Conservation (phyloP, 2,329 filamentous ascomycete genomes). For the Teratosphaeria viscida region DNA sequence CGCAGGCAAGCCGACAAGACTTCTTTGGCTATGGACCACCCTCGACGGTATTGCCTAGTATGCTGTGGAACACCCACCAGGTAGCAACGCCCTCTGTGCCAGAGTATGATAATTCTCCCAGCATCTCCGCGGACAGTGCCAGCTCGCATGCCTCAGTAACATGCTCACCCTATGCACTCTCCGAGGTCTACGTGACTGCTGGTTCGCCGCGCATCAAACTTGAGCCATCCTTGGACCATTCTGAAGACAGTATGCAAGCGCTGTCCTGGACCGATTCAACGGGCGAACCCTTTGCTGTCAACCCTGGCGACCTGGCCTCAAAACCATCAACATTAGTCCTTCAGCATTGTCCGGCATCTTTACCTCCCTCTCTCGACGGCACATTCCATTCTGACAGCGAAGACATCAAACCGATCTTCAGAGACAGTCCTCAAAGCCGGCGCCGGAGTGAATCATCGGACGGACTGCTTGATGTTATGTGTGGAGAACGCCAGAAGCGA, state of each 20-base stretch:
- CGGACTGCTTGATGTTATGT: background rate
- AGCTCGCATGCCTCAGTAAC: slow-evolving; percentile 11
- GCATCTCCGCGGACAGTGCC: slow-evolving; percentile 14
- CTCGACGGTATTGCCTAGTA: slow-evolving; percentile 6
- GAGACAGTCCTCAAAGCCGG: background rate
- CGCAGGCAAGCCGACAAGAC: background rate
- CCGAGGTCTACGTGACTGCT: slow-evolving; percentile 9
- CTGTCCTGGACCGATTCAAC: background rate
- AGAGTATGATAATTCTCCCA: slow-evolving; percentile 10
- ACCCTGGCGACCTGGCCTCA: background rate
- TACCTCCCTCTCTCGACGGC: background rate
- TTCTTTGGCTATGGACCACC: slow-evolving; percentile 8
- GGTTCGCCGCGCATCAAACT: slow-evolving; percentile 13
- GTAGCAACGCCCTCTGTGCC: background rate
- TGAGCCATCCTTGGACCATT: slow-evolving; percentile 8
- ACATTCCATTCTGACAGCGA: background rate
- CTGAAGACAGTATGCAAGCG: background rate
- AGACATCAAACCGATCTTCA: background rate
- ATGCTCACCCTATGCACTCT: slow-evolving; percentile 18
- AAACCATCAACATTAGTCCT: background rate
- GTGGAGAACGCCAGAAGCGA: slow-evolving; percentile 15
- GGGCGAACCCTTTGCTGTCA: background rate
- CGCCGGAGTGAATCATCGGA: background rate
- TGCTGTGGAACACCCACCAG: slow-evolving; percentile 6
- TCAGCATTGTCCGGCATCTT: background rate